Conservation (phyloP, 768 basidiomycete species). For the Mycena leptocephala region DNA sequence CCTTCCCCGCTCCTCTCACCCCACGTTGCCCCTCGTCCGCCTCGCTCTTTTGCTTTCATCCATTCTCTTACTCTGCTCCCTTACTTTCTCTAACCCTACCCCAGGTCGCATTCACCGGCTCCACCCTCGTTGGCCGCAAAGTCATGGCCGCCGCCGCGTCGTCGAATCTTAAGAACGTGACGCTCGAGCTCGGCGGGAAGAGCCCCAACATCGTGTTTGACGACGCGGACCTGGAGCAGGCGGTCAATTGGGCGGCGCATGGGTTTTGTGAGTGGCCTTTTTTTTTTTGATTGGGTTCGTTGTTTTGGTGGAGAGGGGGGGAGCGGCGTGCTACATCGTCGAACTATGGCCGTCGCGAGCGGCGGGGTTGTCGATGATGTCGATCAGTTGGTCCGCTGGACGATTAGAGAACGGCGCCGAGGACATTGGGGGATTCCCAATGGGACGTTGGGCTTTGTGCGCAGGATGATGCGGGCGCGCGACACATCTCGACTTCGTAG, state of each 20-base stretch:
- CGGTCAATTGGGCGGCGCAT: conserved; percentile 71
- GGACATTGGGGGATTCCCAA: too few species aligned
- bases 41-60: not conserved
- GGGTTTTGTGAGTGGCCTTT: conserved; percentile 76
- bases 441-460: too few species aligned
- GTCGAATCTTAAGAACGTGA: conserved; percentile 79
- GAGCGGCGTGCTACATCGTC: too few species aligned
- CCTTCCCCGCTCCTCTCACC: not conserved
- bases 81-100: not conserved
- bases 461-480: too few species aligned
- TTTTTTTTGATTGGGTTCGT: not conserved
- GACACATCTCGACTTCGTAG: too few species aligned
- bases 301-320: not conserved
- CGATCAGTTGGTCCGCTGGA: too few species aligned
- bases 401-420: too few species aligned
- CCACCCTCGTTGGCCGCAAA: conserved; percentile 73
- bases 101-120: conserved; percentile 79
- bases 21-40: not conserved
- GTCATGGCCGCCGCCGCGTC: conserved; percentile 76
- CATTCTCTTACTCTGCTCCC: too few species aligned
- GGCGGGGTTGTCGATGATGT: too few species aligned
- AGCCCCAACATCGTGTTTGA: conserved; percentile 75
- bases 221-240: conserved; percentile 72
- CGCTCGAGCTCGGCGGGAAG: conserved; percentile 86
- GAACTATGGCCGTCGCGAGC: too few species aligned